A percentile compares a stretch with the other conserved stretches of the same genome.
phyloP scores from a whole-genome alignment of 768 basidiomycete genomes.

The Agaricus sinodeliciosus region DNA sequence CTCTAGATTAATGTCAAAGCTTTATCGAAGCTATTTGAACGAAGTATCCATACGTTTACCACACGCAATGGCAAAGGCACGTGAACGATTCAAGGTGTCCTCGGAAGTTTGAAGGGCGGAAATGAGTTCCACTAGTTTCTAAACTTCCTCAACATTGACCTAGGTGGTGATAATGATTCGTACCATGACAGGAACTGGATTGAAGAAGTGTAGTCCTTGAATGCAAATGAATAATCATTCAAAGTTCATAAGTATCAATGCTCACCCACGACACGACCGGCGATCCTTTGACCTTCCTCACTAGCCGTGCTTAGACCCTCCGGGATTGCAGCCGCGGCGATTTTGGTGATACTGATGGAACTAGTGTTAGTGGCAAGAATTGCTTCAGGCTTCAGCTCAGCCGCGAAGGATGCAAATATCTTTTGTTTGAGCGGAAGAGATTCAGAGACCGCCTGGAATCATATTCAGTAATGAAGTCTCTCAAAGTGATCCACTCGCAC shows the following conservation, averaged over 20 bases:
- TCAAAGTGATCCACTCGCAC: slow-evolving; percentile 10
- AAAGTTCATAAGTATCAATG: background rate
- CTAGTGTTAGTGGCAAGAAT: slow-evolving; percentile 93
- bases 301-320: slow-evolving; percentile 50
- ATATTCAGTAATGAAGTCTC: background rate
- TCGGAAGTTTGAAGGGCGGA: slow-evolving; percentile 85
- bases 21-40: background rate
- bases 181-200: slow-evolving; percentile 96
- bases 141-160: background rate
- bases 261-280: slow-evolving; percentile 79
- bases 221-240: background rate
- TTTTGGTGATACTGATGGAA: slow-evolving; percentile 91
- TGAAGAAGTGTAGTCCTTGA: slow-evolving; percentile 88
- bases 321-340: slow-evolving; percentile 73
- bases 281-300: slow-evolving; percentile 52
- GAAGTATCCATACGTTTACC: slow-evolving; percentile 61
- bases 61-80: slow-evolving; percentile 79
- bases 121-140: slow-evolving; percentile 96
- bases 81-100: slow-evolving; percentile 69
- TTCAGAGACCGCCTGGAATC: slow-evolving; percentile 76
- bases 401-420: slow-evolving; percentile 68
- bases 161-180: slow-evolving; percentile 13
- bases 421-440: slow-evolving; percentile 68
- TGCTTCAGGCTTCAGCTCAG: slow-evolving; percentile 59
- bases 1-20: slow-evolving; percentile 38